Conservation (phyloP, 805 yeast genomes). For the Schwanniomyces occidentalis region DNA sequence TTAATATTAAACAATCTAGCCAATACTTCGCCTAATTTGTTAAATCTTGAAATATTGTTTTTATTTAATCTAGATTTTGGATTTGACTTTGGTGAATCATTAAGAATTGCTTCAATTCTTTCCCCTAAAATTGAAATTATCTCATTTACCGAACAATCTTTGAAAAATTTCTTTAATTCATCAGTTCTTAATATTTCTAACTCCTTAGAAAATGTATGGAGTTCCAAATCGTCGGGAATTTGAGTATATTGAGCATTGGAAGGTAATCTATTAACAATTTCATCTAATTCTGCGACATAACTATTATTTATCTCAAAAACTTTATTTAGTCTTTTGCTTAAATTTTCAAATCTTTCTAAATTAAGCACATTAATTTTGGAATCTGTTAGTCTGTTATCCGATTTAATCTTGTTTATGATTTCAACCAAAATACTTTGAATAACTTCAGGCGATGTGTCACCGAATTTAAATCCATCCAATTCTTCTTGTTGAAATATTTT, state of each 20-base stretch:
- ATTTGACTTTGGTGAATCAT: no score
- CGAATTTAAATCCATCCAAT: slow-evolving; percentile 3
- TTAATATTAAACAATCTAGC: slow-evolving; percentile 43
- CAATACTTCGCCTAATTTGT: slow-evolving; percentile 17
- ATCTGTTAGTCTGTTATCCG: no score
- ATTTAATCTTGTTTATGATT: no score
- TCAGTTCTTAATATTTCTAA: slow-evolving; percentile 19
- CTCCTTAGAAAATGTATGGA: slow-evolving; percentile 14
- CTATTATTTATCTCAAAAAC: slow-evolving; percentile 54
- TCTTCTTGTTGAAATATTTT: slow-evolving; percentile 4
- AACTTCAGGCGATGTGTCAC: slow-evolving; percentile 1
- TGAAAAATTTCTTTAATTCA: slow-evolving; percentile 13
- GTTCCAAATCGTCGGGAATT: slow-evolving; percentile 16
- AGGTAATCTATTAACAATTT: neutral
- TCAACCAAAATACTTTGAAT: slow-evolving; percentile 2
- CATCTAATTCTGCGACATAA: slow-evolving; percentile 14
- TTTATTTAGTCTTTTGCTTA: slow-evolving; percentile 15
- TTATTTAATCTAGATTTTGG: slow-evolving; percentile 14
- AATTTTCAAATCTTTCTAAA: slow-evolving; percentile 9
- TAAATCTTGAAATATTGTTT: slow-evolving; percentile 12
- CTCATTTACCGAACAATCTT: slow-evolving; percentile 9
- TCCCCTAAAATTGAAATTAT: slow-evolving; percentile 15
- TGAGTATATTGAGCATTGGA: slow-evolving; percentile 9
- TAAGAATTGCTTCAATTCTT: slow-evolving; percentile 15
- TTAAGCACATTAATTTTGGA: no score